Conservation (phyloP, 345 rosid genomes). For the Eucalyptus brandiana region DNA sequence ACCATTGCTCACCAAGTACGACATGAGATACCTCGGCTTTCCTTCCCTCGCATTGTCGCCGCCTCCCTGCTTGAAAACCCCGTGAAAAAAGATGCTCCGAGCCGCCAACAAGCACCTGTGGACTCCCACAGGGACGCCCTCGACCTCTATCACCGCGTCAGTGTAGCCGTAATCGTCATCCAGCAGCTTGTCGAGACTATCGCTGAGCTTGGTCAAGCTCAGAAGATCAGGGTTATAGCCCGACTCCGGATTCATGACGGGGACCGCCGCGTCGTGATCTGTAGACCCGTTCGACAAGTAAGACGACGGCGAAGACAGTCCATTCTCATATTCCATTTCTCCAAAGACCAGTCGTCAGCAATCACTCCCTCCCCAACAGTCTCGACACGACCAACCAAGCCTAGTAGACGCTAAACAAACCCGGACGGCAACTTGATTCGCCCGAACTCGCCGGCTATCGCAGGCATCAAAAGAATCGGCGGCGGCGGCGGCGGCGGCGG, state of each 20-base stretch:
- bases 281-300: conserved; percentile 8
- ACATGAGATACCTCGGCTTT: conserved; percentile 14
- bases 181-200: conserved; percentile 11
- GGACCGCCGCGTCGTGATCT: not conserved
- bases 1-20: conserved; percentile 7
- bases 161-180: not conserved
- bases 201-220: conserved; percentile 21
- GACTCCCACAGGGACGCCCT: conserved; percentile 14
- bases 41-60: not conserved
- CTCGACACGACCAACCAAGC: not conserved
- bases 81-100: conserved; percentile 20
- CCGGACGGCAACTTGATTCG: not conserved
- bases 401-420: not conserved
- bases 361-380: not conserved
- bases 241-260: not conserved
- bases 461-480: not conserved
- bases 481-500: not conserved
- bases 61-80: conserved; percentile 5
- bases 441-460: not conserved
- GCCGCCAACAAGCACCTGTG: conserved; percentile 37
- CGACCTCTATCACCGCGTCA: conserved; percentile 28
- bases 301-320: conserved; percentile 18
- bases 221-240: conserved; percentile 4
- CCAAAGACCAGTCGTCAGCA: not conserved
- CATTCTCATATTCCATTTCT: conserved; percentile 22